Percentiles rank a stretch among this genome's conserved stretches.
Evolutionary conservation across 2,329 filamentous ascomycete species (phyloP).

Genomic region (Sclerotinia nivalis): DNA sequence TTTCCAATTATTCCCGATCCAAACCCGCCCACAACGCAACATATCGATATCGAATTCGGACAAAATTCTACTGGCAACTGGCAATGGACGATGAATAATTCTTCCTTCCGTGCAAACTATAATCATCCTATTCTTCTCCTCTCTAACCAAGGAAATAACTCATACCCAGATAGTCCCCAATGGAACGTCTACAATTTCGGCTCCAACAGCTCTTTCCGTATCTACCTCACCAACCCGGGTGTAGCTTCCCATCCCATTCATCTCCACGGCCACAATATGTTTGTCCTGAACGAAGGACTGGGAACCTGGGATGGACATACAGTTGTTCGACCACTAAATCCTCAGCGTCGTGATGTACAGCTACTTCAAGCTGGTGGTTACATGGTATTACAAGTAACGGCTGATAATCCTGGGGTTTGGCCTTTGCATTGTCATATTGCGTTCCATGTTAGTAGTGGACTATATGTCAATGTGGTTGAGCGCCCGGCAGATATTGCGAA

Average conservation of each 20-base stretch:
- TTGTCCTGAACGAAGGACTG: conserved; percentile 56
- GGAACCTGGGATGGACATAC: conserved; percentile 29
- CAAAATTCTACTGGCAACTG: conserved; percentile 52
- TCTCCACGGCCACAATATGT: conserved; percentile 72
- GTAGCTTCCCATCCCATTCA: conserved; percentile 62
- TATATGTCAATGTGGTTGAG: conserved; percentile 47
- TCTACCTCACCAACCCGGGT: conserved; percentile 57
- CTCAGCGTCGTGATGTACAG: conserved; percentile 54
- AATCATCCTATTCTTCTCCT: conserved; percentile 55
- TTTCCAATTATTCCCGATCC: conserved; percentile 32
- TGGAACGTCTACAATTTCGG: conserved; percentile 59
- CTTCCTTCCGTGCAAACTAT: conserved; percentile 55
- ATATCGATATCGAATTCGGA: conserved; percentile 45
- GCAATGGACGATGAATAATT: conserved; percentile 53
- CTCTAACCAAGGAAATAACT: conserved; percentile 53
- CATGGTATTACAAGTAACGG: conserved; percentile 48
- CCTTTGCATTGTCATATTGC: conserved; percentile 53
- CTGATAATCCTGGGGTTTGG: conserved; percentile 56
- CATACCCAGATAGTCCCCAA: conserved; percentile 49
- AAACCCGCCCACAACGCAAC: conserved; percentile 29
- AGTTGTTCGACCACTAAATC: conserved; percentile 49
- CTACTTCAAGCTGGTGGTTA: conserved; percentile 47
- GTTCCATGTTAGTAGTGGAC: conserved; percentile 50
- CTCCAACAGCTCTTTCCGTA: conserved; percentile 51
- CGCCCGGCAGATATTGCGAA: conserved; percentile 45